These are phyloP conservation scores for Populus trichocarpa DNA, from an alignment of 441 rosid genomes.

Conservation along the genomic window DNA sequence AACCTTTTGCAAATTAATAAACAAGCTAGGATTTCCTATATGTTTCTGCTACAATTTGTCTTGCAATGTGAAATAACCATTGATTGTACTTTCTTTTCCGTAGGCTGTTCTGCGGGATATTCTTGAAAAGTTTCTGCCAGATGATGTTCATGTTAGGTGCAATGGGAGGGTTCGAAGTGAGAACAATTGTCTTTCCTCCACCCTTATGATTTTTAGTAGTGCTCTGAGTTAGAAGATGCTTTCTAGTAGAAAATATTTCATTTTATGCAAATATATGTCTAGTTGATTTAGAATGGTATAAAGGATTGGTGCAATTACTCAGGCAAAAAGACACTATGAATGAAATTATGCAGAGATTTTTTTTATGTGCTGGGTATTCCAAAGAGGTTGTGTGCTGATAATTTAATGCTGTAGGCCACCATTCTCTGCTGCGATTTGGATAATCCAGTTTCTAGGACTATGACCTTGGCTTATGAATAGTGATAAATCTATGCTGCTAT, in stretches of 20 bases:
- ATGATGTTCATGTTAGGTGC: slow-evolving; percentile 73
- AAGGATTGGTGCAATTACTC: neutral
- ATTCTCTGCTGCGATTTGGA: neutral
- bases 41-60: neutral
- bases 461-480: neutral
- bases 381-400: neutral
- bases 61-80: neutral
- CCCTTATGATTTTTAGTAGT: neutral
- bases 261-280: neutral
- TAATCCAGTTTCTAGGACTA: neutral
- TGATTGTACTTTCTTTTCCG: slow-evolving; percentile 8
- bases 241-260: neutral
- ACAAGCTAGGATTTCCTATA: neutral
- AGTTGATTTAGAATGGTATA: neutral
- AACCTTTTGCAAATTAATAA: neutral
- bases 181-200: slow-evolving; percentile 16
- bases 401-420: neutral
- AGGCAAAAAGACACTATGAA: too few species aligned
- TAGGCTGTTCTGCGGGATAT: slow-evolving; percentile 86
- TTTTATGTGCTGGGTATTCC: neutral
- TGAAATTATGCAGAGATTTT: too few species aligned
- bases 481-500: neutral
- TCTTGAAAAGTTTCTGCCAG: slow-evolving; percentile 69
- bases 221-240: neutral
- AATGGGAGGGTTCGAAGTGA: slow-evolving; percentile 90